Evolutionary conservation across 257 asterid genomes (phyloP), one percentile per base, ranked within the genome.

Genomic region (Leonotis leonurus): DNA sequence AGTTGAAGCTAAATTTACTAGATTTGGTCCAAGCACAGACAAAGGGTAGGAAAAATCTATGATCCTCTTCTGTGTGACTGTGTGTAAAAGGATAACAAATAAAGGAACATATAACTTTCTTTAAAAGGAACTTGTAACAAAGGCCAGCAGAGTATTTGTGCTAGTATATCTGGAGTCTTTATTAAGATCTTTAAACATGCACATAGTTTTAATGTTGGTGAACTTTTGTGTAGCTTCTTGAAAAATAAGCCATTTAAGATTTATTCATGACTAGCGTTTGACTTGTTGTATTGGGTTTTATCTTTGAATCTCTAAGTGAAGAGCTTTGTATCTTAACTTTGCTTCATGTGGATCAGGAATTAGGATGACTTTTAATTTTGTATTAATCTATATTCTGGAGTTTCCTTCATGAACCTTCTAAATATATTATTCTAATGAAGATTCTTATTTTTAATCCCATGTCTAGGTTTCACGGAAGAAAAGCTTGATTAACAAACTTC

Each of bases 381-480:
- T 52, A 40, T 67, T 59, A 40, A 14, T 57, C 41, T 9, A 41
- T 72, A 25, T 24, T 69, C 8, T 21, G 29, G 40, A 60, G 44
- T 50, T 60, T 14, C 43, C 17, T 43, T 29, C 24, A 21, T 50
- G 48, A 68, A 24, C 65, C 72, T 62, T 72, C 58, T 67, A 59
- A 43, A 27, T 62, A 32, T 51, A 29, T 70, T 64, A 22, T 55
- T 25, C 41, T 58, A 51, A 56, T 26, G 11, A 54, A 21, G 37
- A 53, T 33, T 61, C 46, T 72, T 70, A 62, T 50, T 73, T 41
- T 74, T 59, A 70, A 26, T 40, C 62, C 41, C 21, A 48, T 67
- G 7, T 72, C 29, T 72, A 90, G 97, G 90, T 81, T 69, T 80
- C 80, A 37, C 78, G 72, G 81, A 85, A 80, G 84, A 87, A 78